phyloP scores from a whole-genome alignment of 2,329 filamentous ascomycete species.

The Mollisiaceae sp. region DNA sequence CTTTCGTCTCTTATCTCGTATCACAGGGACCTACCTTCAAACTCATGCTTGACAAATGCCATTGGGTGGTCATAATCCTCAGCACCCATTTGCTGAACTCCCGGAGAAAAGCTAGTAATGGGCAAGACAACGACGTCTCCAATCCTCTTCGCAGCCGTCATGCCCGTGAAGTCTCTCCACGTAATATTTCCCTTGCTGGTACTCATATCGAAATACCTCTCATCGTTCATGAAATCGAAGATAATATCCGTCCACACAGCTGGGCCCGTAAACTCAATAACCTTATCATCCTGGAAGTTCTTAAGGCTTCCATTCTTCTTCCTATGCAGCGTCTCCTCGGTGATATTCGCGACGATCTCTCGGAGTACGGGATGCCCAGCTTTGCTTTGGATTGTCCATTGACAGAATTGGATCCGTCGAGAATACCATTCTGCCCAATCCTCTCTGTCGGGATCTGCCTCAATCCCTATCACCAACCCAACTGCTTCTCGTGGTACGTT shows the following conservation, averaged over 20 bases:
- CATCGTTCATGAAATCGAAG: slow-evolving; percentile 93
- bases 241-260: slow-evolving; percentile 93
- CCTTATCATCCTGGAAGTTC: slow-evolving; percentile 64
- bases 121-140: slow-evolving; percentile 93
- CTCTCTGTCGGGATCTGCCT: slow-evolving; percentile 89
- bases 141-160: slow-evolving; percentile 81
- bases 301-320: slow-evolving; percentile 71
- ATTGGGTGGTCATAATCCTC: slow-evolving; percentile 88
- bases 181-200: slow-evolving; percentile 73
- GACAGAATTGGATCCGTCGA: slow-evolving; percentile 94
- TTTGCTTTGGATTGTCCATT: slow-evolving; percentile 98
- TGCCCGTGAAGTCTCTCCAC: slow-evolving; percentile 88
- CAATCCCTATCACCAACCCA: slow-evolving; percentile 90
- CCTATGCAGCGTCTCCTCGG: slow-evolving; percentile 76
- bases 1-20: not conserved
- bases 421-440: slow-evolving; percentile 98
- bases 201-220: slow-evolving; percentile 82
- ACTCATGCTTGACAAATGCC: slow-evolving; percentile 97
- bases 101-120: slow-evolving; percentile 96
- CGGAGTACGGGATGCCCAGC: slow-evolving; percentile 90
- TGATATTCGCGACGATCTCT: slow-evolving; percentile 86
- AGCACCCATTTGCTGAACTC: slow-evolving; percentile 91
- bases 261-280: slow-evolving; percentile 94
- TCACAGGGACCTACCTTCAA: slow-evolving; percentile 72
- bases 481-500: slow-evolving; percentile 77